These are phyloP conservation scores for Cokeromyces recurvatus DNA, from an alignment of 371 early-diverging fungal genomes.

Conservation along the genomic window DNA sequence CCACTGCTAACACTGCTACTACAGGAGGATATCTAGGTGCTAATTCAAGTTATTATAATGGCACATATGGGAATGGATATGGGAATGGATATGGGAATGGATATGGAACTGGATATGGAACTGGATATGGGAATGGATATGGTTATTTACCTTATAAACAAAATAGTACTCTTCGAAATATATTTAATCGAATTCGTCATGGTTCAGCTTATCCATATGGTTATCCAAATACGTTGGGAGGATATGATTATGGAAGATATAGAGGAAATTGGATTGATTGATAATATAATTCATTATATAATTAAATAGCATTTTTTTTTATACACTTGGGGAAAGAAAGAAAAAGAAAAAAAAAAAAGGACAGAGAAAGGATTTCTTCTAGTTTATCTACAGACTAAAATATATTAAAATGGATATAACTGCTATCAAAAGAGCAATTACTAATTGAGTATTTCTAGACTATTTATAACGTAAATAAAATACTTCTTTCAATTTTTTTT, in stretches of 20 bases:
- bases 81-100: neutral
- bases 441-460: too few species aligned
- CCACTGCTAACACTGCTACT: neutral
- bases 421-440: too few species aligned
- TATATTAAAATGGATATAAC: too few species aligned
- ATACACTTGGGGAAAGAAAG: too few species aligned
- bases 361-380: too few species aligned
- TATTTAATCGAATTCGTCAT: conserved; percentile 18
- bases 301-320: neutral
- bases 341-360: conserved; percentile 3
- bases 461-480: too few species aligned
- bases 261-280: conserved; percentile 18
- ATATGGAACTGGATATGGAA: too few species aligned
- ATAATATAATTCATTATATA: neutral
- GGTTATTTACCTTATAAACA: conserved; percentile 15
- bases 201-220: conserved; percentile 14
- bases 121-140: neutral
- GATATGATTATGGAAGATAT: conserved; percentile 21
- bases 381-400: too few species aligned
- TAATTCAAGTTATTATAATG: conserved; percentile 1
- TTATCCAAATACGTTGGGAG: too few species aligned
- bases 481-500: neutral
- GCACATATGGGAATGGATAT: conserved; percentile 2
- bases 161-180: conserved; percentile 12
- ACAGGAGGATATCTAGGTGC: conserved; percentile 2